Percentiles rank a stretch among this genome's conserved stretches.
These are phyloP conservation scores for Phytophthora citricola DNA, from an alignment of 352 stramenopile genomes.

Conservation along the genomic window DNA sequence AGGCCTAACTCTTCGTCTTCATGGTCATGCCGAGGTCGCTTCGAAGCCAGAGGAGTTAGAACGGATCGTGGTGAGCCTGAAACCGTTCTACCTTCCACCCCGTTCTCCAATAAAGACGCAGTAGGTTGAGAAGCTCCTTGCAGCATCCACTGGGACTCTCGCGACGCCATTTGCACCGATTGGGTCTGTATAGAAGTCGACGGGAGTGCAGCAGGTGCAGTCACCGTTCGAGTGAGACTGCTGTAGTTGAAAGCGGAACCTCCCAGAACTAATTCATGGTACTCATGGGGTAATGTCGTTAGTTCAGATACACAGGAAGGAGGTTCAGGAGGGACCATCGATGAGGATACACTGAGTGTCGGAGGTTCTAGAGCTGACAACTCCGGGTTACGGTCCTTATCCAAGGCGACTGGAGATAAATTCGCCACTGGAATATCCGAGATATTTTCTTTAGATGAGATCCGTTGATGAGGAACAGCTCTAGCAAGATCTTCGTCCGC, in stretches of 20 bases:
- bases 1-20: slow-evolving; percentile 15
- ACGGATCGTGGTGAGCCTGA: slow-evolving; percentile 19
- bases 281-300: slow-evolving; percentile 33
- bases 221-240: slow-evolving; percentile 17
- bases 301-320: slow-evolving; percentile 32
- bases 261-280: slow-evolving; percentile 33
- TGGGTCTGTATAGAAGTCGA: background rate
- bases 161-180: background rate
- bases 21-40: slow-evolving; percentile 16
- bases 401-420: background rate
- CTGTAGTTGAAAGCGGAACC: slow-evolving; percentile 18
- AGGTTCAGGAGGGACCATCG: slow-evolving; percentile 8
- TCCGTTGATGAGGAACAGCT: slow-evolving; percentile 16
- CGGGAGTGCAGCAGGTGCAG: slow-evolving; percentile 9
- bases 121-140: slow-evolving; percentile 10
- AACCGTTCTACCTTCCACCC: slow-evolving; percentile 30
- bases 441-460: background rate
- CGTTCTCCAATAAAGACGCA: slow-evolving; percentile 21
- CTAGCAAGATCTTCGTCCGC: slow-evolving; percentile 28
- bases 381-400: too few relatives aligned
- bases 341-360: slow-evolving; percentile 18
- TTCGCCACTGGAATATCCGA: background rate
- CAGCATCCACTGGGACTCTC: slow-evolving; percentile 18
- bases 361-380: background rate
- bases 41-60: slow-evolving; percentile 13